Base-by-base conservation (phyloP, 495 filamentous ascomycete genomes). In the Neurospora terricola region DNA sequence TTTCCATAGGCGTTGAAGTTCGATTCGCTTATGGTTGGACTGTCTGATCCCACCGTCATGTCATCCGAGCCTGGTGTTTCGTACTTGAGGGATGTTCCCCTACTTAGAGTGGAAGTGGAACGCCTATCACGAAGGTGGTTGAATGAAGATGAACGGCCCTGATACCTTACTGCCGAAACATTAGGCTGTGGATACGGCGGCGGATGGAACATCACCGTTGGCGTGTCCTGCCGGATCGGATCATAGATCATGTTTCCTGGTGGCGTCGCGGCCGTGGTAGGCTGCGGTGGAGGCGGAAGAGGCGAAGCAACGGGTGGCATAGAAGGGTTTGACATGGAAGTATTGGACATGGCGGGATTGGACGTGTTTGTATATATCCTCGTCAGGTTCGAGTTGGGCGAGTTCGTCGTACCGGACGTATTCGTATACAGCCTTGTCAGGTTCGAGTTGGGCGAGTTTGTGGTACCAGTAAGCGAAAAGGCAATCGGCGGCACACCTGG, bases 391-490 rank as follows among this genome's bases (percentile, higher is more conserved):
- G 23, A 21, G 23, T 3, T 62, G 10, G 54, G 54, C 54, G 54
- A 16, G 54, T 30, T 62, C 14, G 54, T 62, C 11, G 54, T 62
- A 30, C 23, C 54, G 12, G 54, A 27, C 2, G 54, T 27, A 12
- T 27, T 27, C 6, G 54, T 62, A 76, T 91, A 93, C 54, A 93
- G 84, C 59, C 93, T 83, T 1, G 92, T 93, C 4, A 94, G 82
- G 77, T 91, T 94, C 0, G 91, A 90, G 75, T 91, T 93, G 8
- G 92, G 91, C 21, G 92, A 94, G 77, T 94, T 92, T 36, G 91
- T 93, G 16, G 91, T 93, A 66, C 92, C 92, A 3, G 92, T 93
- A 23, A 94, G 85, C 40, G 92, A 91, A 88, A 90, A 93, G 16
- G 91, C 92, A 70, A 93, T 89, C 4, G 91, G 90, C 84, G 80